phyloP scores from a whole-genome alignment of 441 rosid genomes.

The Flueggea neowawraea region DNA sequence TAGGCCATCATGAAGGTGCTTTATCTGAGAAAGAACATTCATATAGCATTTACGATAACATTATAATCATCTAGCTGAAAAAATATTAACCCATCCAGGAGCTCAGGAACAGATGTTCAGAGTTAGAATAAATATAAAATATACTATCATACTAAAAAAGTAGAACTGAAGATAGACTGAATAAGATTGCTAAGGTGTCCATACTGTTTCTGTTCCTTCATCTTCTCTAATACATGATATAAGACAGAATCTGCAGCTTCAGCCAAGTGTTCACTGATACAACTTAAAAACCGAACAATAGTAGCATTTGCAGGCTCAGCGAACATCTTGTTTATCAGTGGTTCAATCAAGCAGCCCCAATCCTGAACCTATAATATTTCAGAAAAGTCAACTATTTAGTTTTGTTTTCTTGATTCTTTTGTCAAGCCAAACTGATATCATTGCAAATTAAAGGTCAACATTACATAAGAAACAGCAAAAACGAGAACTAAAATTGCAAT shows the following conservation, averaged over 20 bases:
- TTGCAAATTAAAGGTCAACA: slow-evolving; percentile 6
- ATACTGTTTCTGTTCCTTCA: slow-evolving; percentile 66
- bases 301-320: slow-evolving; percentile 85
- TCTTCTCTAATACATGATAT: slow-evolving; percentile 44
- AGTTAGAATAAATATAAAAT: too few species aligned
- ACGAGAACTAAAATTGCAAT: not conserved
- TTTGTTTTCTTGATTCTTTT: not conserved
- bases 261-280: slow-evolving; percentile 65
- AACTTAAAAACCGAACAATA: slow-evolving; percentile 77
- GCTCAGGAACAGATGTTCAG: too few species aligned
- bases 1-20: too few species aligned
- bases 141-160: too few species aligned
- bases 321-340: slow-evolving; percentile 85
- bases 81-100: too few species aligned
- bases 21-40: too few species aligned
- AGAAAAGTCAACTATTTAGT: slow-evolving; percentile 17
- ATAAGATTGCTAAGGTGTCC: slow-evolving; percentile 17
- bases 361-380: slow-evolving; percentile 58
- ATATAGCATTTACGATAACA: too few species aligned
- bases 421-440: not conserved
- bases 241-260: slow-evolving; percentile 60
- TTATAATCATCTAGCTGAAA: too few species aligned
- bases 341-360: slow-evolving; percentile 64
- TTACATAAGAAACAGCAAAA: not conserved
- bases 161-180: not conserved